Conservation (phyloP, 2,329 filamentous ascomycete species). For the Zasmidium cellare region DNA sequence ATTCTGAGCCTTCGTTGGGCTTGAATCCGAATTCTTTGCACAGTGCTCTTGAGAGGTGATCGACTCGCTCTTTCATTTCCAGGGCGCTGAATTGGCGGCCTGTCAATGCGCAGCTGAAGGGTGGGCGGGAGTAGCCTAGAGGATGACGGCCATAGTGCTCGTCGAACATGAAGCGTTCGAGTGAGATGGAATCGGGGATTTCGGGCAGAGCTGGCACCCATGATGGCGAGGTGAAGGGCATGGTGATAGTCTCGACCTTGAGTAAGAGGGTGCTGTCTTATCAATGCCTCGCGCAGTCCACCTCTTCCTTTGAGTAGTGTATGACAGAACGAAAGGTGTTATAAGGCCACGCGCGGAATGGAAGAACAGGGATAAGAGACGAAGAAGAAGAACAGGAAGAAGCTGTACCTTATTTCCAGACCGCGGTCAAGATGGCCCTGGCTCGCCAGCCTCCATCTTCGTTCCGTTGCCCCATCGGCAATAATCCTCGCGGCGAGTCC, state of each 20-base stretch:
- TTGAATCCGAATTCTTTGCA: conserved; percentile 70
- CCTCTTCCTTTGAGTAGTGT: background rate
- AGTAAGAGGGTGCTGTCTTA: background rate
- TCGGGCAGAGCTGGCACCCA: conserved; percentile 65
- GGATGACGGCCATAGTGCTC: conserved; percentile 69
- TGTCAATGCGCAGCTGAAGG: conserved; percentile 75
- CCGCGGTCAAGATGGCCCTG: background rate
- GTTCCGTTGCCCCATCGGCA: background rate
- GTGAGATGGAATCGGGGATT: conserved; percentile 71
- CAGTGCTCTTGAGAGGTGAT: conserved; percentile 67
- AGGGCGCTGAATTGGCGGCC: conserved; percentile 62
- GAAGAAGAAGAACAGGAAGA: background rate
- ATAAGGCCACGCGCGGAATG: too few species aligned
- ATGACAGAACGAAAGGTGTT: background rate
- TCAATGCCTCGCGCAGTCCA: background rate
- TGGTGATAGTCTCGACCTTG: conserved; percentile 20
- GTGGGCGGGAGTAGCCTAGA: conserved; percentile 62
- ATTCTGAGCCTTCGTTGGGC: conserved; percentile 70
- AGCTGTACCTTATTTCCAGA: background rate
- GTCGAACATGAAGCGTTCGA: conserved; percentile 75
- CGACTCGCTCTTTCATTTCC: conserved; percentile 66
- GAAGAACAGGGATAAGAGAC: background rate
- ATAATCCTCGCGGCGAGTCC: background rate
- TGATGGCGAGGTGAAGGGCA: conserved; percentile 60
- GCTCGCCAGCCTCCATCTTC: background rate